These are phyloP conservation scores for Phytophthora hybrid DNA, from an alignment of 352 stramenopile species.

Conservation along the genomic window DNA sequence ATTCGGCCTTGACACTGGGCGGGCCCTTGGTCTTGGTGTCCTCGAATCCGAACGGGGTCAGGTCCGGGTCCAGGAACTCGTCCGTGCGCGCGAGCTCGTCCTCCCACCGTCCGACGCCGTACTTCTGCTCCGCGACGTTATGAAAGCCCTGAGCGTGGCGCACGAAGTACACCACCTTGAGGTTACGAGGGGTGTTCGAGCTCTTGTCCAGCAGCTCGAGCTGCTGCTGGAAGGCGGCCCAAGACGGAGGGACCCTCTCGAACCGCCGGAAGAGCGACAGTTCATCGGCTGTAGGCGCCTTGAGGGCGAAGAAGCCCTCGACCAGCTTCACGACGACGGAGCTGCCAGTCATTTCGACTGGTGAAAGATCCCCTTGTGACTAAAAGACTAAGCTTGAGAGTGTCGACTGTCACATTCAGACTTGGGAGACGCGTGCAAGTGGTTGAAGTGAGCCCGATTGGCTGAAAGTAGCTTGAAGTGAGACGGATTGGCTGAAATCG, in stretches of 20 bases:
- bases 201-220: conserved; percentile 5
- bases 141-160: conserved; percentile 73
- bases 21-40: conserved; percentile 56
- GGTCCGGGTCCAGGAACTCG: conserved; percentile 61
- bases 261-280: conserved; percentile 45
- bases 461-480: background rate
- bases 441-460: conserved; percentile 12
- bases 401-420: conserved; percentile 9
- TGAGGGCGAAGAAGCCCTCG: conserved; percentile 23
- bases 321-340: conserved; percentile 13
- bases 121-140: conserved; percentile 63
- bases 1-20: conserved; percentile 42
- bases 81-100: conserved; percentile 62
- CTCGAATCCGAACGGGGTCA: conserved; percentile 63
- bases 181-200: conserved; percentile 11
- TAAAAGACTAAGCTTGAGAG: conserved; percentile 4
- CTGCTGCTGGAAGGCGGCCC: conserved; percentile 26
- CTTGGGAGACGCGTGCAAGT: background rate
- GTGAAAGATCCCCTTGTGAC: background rate
- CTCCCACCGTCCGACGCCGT: conserved; percentile 64
- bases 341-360: background rate
- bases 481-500: no score
- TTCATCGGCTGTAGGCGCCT: background rate
- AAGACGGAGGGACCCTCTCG: conserved; percentile 28
- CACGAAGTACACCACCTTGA: conserved; percentile 80